Evolutionary conservation across 2,329 filamentous ascomycete genomes (phyloP), one percentile per base, ranked within the genome.

Genomic region (Aspergillus sp.): DNA sequence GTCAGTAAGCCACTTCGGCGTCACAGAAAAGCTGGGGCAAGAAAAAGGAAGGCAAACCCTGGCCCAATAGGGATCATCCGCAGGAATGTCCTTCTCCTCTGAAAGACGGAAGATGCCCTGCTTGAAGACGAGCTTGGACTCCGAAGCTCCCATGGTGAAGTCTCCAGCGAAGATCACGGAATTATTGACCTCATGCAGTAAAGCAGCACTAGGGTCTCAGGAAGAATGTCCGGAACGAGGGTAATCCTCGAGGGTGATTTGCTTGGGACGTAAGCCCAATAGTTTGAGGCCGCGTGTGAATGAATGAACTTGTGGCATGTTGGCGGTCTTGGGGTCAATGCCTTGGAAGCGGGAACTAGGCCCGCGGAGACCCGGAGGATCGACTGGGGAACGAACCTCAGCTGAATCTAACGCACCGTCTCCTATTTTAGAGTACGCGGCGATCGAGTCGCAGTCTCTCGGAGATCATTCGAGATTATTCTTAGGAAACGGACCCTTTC

Each of bases 71-170:
- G 87, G 84, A 80, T 97, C 92, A 78, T 95, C 90, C 59, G 92
- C 87, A 62, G 92, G 85, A 73, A 98, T 97, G 75, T 91, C 85
- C 67, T 89, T 88, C 76, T 96, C 90, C 76, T 97, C 92, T n/a
- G 92, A 95, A 61, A 99, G 87, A 74, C 91, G 88, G 82, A 98
- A 97, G 81, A 98, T 96, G 79, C 93, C 94, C 80, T 96, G 91
- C 81, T 97, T 98, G 85, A 99, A 98, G 74, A 94, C 92, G 74
- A 98, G 88, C 85, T 98, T 98, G 72, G 94, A 98, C 81, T 98
- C 94, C 80, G 94, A 97, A 75, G 94, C 94, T 79, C 95, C 95
- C 95, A 99, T 99, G 59, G 72, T 74, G 67, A 70, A 67, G 63
- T 67, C 63, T 66, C 61, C 58, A 61, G 57, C 64, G 65, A 62